Evolutionary conservation across 345 rosid genomes (phyloP).

Genomic region (Populus pruinosa): DNA sequence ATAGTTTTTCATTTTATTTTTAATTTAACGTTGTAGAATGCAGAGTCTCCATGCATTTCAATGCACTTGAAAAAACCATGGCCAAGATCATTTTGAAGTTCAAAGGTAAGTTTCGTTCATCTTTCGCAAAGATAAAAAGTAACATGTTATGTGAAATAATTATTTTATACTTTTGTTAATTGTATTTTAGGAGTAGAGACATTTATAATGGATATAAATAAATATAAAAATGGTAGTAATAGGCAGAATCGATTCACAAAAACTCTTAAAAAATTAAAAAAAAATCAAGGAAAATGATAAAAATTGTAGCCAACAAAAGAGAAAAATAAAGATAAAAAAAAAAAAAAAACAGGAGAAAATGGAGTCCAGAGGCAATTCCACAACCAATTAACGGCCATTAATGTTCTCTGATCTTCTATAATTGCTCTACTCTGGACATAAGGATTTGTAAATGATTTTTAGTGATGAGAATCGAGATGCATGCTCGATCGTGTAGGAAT

Average conservation of each 20-base stretch:
- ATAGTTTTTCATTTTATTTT: no score
- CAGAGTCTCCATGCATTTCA: conserved; percentile 64
- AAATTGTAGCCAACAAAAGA: conserved; percentile 28
- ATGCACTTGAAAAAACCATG: conserved; percentile 71
- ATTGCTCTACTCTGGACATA: conserved; percentile 23
- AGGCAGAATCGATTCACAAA: conserved; percentile 49
- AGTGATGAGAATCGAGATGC: conserved; percentile 76
- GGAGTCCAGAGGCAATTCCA: not conserved
- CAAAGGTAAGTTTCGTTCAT: conserved; percentile 34
- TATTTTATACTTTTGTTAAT: not conserved
- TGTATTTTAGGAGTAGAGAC: conserved; percentile 54
- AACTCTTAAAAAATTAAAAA: no score
- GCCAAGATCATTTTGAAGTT: conserved; percentile 54
- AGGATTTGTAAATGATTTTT: conserved; percentile 38
- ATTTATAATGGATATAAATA: conserved; percentile 63
- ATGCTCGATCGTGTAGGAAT: conserved; percentile 43
- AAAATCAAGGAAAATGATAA: conserved; percentile 9
- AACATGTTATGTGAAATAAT: not conserved
- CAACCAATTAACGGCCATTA: not conserved
- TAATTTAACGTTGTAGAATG: conserved; percentile 34
- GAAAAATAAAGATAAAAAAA: conserved; percentile 20
- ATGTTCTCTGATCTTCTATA: not conserved
- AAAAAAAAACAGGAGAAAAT: not conserved
- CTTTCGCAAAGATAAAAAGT: not conserved
- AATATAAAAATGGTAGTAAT: conserved; percentile 53